A percentile compares a stretch with the other conserved stretches of the same genome.
Conservation (phyloP, 805 yeast genomes). For the Ogataea wickerhamii region DNA sequence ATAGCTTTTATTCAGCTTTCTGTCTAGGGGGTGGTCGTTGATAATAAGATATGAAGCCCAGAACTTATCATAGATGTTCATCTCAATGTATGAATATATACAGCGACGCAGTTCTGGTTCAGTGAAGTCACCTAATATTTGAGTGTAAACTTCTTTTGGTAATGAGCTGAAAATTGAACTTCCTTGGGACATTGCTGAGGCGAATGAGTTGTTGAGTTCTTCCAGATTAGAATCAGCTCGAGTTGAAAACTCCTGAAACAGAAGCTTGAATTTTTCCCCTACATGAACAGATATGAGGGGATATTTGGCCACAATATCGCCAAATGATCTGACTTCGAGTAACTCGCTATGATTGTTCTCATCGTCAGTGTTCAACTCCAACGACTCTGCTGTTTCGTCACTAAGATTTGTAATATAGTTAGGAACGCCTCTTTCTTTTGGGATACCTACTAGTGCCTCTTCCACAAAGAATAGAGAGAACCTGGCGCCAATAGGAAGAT, state of each 20-base stretch:
- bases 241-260: slow-evolving; percentile 39
- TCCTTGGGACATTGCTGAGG: slow-evolving; percentile 30
- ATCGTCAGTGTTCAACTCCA: no score
- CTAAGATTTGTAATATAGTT: background rate
- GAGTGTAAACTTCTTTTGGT: slow-evolving; percentile 27
- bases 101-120: slow-evolving; percentile 44
- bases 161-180: slow-evolving; percentile 33
- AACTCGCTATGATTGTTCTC: no score
- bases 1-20: slow-evolving; percentile 29
- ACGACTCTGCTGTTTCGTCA: background rate
- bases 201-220: slow-evolving; percentile 30
- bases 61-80: slow-evolving; percentile 59
- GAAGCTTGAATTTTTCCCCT: slow-evolving; percentile 36
- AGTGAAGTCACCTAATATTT: slow-evolving; percentile 23
- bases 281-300: slow-evolving; percentile 38
- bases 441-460: slow-evolving; percentile 47
- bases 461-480: slow-evolving; percentile 59
- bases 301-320: slow-evolving; percentile 36
- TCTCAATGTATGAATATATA: slow-evolving; percentile 69
- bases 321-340: slow-evolving; percentile 29
- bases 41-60: slow-evolving; percentile 46
- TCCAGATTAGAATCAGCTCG: slow-evolving; percentile 23
- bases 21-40: slow-evolving; percentile 12
- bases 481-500: slow-evolving; percentile 52
- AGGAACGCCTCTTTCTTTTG: slow-evolving; percentile 21